These are phyloP conservation scores for Colletotrichum sp. DNA, from an alignment of 2,329 filamentous ascomycete species.

Conservation along the genomic window DNA sequence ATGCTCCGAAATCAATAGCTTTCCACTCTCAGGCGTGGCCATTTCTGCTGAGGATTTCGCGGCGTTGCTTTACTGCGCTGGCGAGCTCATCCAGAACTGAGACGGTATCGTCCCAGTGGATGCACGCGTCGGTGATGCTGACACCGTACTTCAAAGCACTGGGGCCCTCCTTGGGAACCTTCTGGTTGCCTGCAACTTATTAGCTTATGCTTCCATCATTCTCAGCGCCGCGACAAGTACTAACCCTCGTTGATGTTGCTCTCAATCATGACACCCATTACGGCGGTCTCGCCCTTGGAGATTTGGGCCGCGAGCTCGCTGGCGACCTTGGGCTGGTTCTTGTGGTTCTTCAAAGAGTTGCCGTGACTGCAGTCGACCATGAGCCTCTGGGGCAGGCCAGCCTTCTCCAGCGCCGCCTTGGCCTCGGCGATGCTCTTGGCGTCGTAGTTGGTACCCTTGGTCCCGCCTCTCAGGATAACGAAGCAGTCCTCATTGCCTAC, in stretches of 20 bases:
- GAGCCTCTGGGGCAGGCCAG: conserved; percentile 75
- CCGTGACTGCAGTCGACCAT: conserved; percentile 99
- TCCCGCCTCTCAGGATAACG: conserved; percentile 91
- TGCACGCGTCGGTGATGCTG: conserved; percentile 97
- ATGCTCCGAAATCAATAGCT: not conserved
- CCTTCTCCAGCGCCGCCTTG: conserved; percentile 77
- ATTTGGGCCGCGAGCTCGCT: conserved; percentile 84
- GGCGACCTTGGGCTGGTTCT: conserved; percentile 95
- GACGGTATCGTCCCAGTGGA: conserved; percentile 91
- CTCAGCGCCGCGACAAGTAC: conserved; percentile 23
- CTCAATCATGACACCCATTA: conserved; percentile 99
- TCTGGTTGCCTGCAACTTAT: conserved; percentile 74
- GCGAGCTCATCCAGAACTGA: conserved; percentile 79
- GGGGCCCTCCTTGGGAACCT: conserved; percentile 87
- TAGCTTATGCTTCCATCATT: conserved; percentile 21
- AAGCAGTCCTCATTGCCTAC: conserved; percentile 97
- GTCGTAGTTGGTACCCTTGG: conserved; percentile 93
- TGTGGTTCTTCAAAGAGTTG: conserved; percentile 95
- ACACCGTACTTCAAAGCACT: conserved; percentile 88
- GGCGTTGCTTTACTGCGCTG: conserved; percentile 77
- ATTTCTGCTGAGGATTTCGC: conserved; percentile 44
- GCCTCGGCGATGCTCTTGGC: conserved; percentile 82
- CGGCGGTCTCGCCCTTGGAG: conserved; percentile 78
- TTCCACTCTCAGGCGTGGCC: not conserved
- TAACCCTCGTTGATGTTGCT: conserved; percentile 92